Conservation (phyloP, 1,284 basidiomycete genomes). For the Polyporus tsugae region DNA sequence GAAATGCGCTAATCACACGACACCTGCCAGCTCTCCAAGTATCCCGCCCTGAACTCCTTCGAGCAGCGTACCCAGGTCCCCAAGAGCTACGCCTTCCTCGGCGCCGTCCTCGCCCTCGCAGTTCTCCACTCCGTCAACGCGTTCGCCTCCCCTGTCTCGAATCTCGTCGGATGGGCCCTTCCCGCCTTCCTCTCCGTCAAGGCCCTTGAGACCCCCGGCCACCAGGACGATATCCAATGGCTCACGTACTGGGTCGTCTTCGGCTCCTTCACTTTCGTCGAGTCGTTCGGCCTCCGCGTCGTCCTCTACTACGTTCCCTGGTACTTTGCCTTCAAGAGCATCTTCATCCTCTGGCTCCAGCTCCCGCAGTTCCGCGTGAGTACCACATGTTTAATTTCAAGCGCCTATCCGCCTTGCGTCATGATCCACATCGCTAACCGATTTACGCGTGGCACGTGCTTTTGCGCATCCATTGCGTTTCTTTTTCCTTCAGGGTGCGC, state of each 20-base stretch:
- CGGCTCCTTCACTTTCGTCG: conserved; percentile 87
- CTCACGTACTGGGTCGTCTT: conserved; percentile 91
- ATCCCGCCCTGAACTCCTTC: conserved; percentile 83
- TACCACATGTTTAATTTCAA: conserved; percentile 35
- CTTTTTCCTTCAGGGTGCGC: conserved; percentile 39
- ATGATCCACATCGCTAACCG: conserved; percentile 21
- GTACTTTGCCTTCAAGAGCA: conserved; percentile 91
- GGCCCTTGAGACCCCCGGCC: conserved; percentile 78
- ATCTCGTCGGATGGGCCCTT: conserved; percentile 85
- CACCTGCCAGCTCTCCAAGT: conserved; percentile 82
- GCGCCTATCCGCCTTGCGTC: conserved; percentile 21
- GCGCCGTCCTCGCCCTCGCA: conserved; percentile 68
- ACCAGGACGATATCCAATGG: conserved; percentile 87
- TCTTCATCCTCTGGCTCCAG: conserved; percentile 90
- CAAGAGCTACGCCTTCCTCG: conserved; percentile 91
- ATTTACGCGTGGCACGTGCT: conserved; percentile 14
- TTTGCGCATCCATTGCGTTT: conserved; percentile 4
- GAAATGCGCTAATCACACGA: conserved; percentile 32
- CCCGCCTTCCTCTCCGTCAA: conserved; percentile 89
- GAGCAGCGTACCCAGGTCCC: conserved; percentile 93
- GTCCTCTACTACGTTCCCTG: conserved; percentile 88
- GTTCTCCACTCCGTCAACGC: conserved; percentile 85
- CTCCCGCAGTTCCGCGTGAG: conserved; percentile 82
- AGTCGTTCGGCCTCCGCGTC: conserved; percentile 76
- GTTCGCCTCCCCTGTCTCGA: conserved; percentile 83